Percentiles rank a stretch among this genome's conserved stretches.
phyloP scores from a whole-genome alignment of 495 filamentous ascomycete species.

The Achaetomiella virescens region DNA sequence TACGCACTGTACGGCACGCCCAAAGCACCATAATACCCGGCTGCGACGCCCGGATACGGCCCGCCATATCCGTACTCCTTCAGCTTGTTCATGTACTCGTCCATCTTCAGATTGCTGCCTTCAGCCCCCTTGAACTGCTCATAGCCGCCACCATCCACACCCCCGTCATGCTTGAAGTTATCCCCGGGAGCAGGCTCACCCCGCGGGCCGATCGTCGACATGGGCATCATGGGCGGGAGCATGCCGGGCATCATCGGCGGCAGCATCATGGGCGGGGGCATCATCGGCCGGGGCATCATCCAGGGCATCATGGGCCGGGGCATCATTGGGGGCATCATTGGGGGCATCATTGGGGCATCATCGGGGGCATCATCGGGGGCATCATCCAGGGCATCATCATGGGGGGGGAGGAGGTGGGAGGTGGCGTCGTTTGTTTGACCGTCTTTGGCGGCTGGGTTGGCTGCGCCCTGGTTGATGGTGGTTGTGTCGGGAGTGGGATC shows the following conservation, averaged over 20 bases:
- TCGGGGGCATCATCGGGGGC: neutral
- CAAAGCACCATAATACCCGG: too few relatives aligned
- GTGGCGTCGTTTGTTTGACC: neutral
- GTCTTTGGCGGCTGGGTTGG: neutral
- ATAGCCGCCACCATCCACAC: neutral
- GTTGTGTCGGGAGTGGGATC: neutral
- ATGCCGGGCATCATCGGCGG: neutral
- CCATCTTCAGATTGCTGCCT: too few relatives aligned
- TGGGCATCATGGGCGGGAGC: too few relatives aligned
- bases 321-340: neutral
- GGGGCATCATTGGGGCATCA: neutral
- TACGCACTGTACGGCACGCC: too few relatives aligned
- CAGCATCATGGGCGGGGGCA: too few relatives aligned
- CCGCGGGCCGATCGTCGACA: too few relatives aligned
- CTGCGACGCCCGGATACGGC: neutral
- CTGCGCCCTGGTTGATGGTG: too few relatives aligned
- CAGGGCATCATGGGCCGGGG: neutral
- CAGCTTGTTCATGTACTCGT: neutral
- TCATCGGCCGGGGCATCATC: neutral
- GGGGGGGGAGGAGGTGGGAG: neutral
- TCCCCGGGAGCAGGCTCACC: too few relatives aligned
- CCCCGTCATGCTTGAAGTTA: neutral
- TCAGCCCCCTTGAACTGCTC: too few relatives aligned
- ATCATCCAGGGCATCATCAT: neutral
- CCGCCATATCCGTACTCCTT: neutral